Base-by-base conservation (phyloP, 345 rosid genomes). In the Aethionema arabicum region DNA sequence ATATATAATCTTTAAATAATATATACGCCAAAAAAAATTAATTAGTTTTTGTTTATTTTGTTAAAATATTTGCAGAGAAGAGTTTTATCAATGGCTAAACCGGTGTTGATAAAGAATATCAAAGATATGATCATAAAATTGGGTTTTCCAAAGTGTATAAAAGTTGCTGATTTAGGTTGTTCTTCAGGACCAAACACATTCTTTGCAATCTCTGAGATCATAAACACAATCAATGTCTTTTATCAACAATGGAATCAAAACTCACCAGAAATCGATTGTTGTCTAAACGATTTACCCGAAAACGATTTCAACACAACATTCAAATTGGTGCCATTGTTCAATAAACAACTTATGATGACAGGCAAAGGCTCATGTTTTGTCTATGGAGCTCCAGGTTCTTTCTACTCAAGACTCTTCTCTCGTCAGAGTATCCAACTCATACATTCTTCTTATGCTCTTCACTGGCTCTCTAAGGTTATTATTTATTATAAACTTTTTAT, bases 101-200 rank as follows among this genome's bases (percentile, higher is more conserved):
- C 54, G 32, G 12, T 65, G 8, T 46, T 65, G 66, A 52, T 65
- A 3, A 32, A 46, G 46, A 59, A 38, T 57, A 52, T 57, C 5
- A 6, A 59, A 65, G 76, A 66, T 29, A 50, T 52, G 47, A 14
- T 50, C 48, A 35, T 14, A 11, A 55, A 36, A 15, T 44, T 70
- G 7, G 8, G 32, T 12, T 56, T 76, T 49, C 69, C 80, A 0
- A 5, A 16, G 4, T 16, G 50, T 38, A 59, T 77, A 12, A 63
- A 70, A 16, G 48, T 72, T 16, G 82, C 79, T 8, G 87, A 82
- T n/a, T 35, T 82, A 45, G 87, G 82, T 45, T 82, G 87, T 16
- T 73, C 84, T 32, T 76, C 87, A 10, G 87, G 81, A 30, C 67
- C 77, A 45, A 82, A 75, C 48, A 21, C 87, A 0, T 52, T 82